Percentiles rank a stretch among this genome's conserved stretches.
Conservation (phyloP, 257 asterid species). For the Solanum paucissectum region DNA sequence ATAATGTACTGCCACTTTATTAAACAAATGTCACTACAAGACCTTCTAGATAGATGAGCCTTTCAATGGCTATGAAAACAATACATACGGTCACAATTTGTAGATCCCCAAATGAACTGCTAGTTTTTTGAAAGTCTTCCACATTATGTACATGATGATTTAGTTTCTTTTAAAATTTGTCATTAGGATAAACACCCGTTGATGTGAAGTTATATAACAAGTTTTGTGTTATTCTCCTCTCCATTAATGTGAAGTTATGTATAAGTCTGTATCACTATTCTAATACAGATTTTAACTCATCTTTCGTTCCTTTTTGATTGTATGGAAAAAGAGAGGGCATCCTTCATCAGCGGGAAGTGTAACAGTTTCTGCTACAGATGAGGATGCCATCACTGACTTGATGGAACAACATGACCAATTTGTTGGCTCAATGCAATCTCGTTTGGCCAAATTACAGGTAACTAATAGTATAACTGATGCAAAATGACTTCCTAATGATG, state of each 20-base stretch:
- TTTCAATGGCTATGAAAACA: background rate
- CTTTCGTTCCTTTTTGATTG: background rate
- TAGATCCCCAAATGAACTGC: background rate
- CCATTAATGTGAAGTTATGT: background rate
- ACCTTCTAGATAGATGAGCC: background rate
- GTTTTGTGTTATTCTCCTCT: background rate
- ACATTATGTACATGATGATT: background rate
- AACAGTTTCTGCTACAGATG: conserved; percentile 61
- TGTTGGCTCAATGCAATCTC: conserved; percentile 79
- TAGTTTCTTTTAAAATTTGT: background rate
- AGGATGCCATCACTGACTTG: conserved; percentile 65
- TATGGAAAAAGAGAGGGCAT: conserved; percentile 38
- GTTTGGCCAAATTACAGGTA: conserved; percentile 88
- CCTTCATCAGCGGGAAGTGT: conserved; percentile 42
- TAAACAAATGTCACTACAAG: background rate
- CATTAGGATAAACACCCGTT: background rate
- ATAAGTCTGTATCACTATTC: background rate
- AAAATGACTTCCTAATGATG: background rate
- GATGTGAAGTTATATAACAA: background rate
- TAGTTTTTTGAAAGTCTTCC: background rate
- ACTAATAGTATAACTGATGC: background rate
- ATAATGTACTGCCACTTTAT: background rate
- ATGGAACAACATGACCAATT: conserved; percentile 74
- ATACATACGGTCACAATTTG: background rate
- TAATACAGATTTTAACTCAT: background rate